These are phyloP conservation scores for Tolypocladium paradoxum DNA, from an alignment of 2,329 filamentous ascomycete genomes.

Conservation along the genomic window DNA sequence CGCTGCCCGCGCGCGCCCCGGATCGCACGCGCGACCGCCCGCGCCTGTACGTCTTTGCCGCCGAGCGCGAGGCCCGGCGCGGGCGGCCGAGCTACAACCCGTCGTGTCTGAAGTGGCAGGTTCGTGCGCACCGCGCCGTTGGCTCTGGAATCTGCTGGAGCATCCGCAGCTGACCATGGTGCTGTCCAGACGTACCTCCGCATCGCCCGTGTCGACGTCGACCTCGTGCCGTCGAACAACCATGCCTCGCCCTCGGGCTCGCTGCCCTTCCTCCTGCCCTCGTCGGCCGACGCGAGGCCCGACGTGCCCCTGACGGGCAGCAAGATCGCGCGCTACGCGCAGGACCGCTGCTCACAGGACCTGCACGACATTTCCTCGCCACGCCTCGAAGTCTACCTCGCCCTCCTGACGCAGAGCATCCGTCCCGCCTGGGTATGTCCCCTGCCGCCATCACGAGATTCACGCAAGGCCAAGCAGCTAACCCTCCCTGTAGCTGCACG, in stretches of 20 bases:
- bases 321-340: conserved; percentile 60
- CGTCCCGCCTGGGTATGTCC: conserved; percentile 70
- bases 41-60: conserved; percentile 69
- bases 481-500: conserved; percentile 52
- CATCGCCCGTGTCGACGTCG: conserved; percentile 60
- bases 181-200: conserved; percentile 63
- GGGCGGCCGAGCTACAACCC: conserved; percentile 79
- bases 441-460: neutral
- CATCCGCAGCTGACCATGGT: neutral
- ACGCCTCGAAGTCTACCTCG: conserved; percentile 63
- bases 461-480: neutral
- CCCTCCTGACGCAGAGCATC: conserved; percentile 66
- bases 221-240: conserved; percentile 66
- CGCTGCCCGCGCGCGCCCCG: conserved; percentile 53
- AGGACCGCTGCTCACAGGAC: conserved; percentile 27
- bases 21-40: conserved; percentile 30
- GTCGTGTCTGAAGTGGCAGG: conserved; percentile 93
- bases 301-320: conserved; percentile 41
- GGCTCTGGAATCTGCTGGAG: neutral
- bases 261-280: conserved; percentile 76
- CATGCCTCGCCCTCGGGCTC: conserved; percentile 83
- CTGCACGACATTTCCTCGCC: conserved; percentile 39
- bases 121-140: conserved; percentile 20
- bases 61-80: conserved; percentile 45
- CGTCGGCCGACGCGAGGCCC: conserved; percentile 22